Percentiles rank a stretch among this genome's conserved stretches.
These are phyloP conservation scores for Aspergillus ruber DNA, from an alignment of 2,329 filamentous ascomycete genomes.

Conservation along the genomic window DNA sequence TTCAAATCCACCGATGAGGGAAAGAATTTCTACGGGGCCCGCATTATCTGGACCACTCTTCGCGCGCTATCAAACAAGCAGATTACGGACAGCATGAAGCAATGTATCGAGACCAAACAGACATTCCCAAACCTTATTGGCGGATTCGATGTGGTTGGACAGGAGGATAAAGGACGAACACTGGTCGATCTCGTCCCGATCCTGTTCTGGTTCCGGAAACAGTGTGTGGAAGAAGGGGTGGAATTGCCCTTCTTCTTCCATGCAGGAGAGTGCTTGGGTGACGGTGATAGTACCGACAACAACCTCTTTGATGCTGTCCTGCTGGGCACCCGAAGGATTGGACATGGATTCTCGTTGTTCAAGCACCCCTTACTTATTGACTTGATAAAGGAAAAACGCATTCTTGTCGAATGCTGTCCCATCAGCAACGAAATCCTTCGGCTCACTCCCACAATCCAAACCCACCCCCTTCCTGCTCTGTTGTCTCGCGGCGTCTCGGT, in stretches of 20 bases:
- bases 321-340: conserved; percentile 80
- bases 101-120: conserved; percentile 76
- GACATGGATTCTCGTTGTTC: conserved; percentile 80
- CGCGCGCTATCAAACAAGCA: conserved; percentile 57
- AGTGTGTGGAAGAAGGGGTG: conserved; percentile 69
- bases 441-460: conserved; percentile 67
- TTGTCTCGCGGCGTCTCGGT: conserved; percentile 78
- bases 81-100: conserved; percentile 75
- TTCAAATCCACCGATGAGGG: conserved; percentile 70
- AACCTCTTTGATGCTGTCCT: conserved; percentile 88
- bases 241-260: conserved; percentile 95
- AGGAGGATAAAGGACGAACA: conserved; percentile 73
- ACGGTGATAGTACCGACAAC: conserved; percentile 67
- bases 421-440: conserved; percentile 85
- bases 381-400: conserved; percentile 80
- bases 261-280: conserved; percentile 79
- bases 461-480: conserved; percentile 75
- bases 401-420: conserved; percentile 83
- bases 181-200: conserved; percentile 73
- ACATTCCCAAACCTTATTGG: conserved; percentile 72
- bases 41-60: conserved; percentile 77
- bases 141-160: conserved; percentile 84
- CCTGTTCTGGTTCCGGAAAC: conserved; percentile 88
- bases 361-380: conserved; percentile 87
- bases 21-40: conserved; percentile 72